Evolutionary conservation across 2,329 filamentous ascomycete species (phyloP), one percentile per base, ranked within the genome.

Genomic region (Helotiales sp.): DNA sequence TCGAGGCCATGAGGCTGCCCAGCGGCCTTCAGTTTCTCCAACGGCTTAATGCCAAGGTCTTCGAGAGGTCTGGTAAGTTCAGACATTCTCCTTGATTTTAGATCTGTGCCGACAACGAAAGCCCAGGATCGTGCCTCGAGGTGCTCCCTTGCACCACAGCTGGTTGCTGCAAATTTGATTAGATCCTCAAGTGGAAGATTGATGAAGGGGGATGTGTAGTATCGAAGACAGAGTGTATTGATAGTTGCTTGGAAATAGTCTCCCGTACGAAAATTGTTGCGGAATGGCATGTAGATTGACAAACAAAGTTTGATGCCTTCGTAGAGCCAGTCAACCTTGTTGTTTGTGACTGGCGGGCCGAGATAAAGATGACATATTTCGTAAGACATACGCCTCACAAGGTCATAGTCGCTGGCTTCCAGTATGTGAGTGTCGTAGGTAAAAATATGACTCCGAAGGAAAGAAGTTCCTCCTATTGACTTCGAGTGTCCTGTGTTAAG

Each of bases 211-310:
- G 52, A 64, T 29, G 66, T 67, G 54, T 62, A 67, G 46, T 69
- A 68, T 34, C 55, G 63, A 15, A 50, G 62, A 19, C 62, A 57
- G 17, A 67, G 57, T 44, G 60, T 62, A 25, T 56, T 65, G 3
- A 67, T 52, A 1, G 65, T 66, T 5, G 61, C 50, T 25, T 60
- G 53, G 30, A 67, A 67, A 54, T 69, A 67, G 10, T 66, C 24
- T 10, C 58, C 52, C 9, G 58, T 56, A 33, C 63, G 58, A 38
- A 62, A 63, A 6, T 57, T 48, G 19, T 57, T 54, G 12, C 65
- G 64, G 55, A 65, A 67, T 13, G 64, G 66, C 5, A 69, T 55
- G 29, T 64, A 69, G 24, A 67, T 61, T 1, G 65, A 66, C 19
- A 64, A 42, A 25, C 53, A 51, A 40, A 61, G 48, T 9, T 54